Evolutionary conservation across 1,284 basidiomycete genomes (phyloP), one percentile per base, ranked within the genome.

Genomic region (Apiotrichum sp.): DNA sequence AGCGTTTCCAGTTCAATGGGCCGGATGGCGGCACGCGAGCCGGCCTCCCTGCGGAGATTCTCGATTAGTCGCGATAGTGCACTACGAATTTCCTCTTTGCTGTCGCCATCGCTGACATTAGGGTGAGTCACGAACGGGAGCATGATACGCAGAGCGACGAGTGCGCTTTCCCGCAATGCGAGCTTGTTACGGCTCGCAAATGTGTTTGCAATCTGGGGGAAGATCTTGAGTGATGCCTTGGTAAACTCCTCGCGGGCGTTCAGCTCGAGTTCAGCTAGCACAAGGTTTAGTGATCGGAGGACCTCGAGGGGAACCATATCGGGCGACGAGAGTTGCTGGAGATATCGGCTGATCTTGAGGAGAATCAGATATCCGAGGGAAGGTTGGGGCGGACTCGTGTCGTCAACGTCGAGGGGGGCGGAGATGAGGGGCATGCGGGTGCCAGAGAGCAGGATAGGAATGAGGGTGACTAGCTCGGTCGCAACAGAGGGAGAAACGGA

Each of bases 181-280:
- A 86, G 83, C 64, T 89, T 88, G 68, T 84, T 86, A 74, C 88
- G 88, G 6, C 84, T 84, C 1, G 80, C 78, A 89, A 90, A 95
- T 31, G 93, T 74, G 1, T 73, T 74, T 1, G 91, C 78, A 4
- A 96, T 69, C 7, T 75, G 70, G 45, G 83, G 77, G 84, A 89
- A 89, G 1, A 85, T 75, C 35, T 75, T 75, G 7, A 77, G 71
- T 0, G 87, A 84, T 53, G 88, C 85, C 9, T 72, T 67, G 6
- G 81, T 77, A 45, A 90, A 81, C 1, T 81, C 78, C 1, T 78
- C 69, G 36, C 80, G 82, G 53, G 77, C 80, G 69, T 95, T 95
- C 53, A 93, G 76, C 7, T 89, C 82, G 13, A 90, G 71, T 56
- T 86, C 84, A 2, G 80, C 81, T 4, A 96, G 81, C 0, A 85